A percentile compares a stretch with the other conserved stretches of the same genome.
Evolutionary conservation across 2,329 filamentous ascomycete genomes (phyloP).

Genomic region (Talaromyces piceae): DNA sequence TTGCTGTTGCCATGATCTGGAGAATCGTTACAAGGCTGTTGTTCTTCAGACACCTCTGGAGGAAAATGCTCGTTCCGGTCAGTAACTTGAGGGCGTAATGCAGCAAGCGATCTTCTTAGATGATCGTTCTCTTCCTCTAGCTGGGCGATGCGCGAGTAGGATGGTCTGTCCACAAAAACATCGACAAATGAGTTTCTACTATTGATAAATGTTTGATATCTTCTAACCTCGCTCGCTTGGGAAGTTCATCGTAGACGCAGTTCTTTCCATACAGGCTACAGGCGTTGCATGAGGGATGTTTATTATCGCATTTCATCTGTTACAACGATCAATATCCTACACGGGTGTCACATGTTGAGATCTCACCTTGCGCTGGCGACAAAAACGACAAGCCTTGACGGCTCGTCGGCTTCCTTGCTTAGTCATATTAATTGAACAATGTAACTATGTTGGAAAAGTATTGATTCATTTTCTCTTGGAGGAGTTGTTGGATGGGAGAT

Average conservation of each 20-base stretch:
- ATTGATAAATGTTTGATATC: background rate
- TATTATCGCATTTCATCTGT: slow-evolving; percentile 12
- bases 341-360: too few relatives aligned
- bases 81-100: slow-evolving; percentile 7
- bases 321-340: background rate
- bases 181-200: background rate
- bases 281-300: slow-evolving; percentile 10
- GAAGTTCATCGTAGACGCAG: slow-evolving; percentile 9
- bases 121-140: slow-evolving; percentile 18
- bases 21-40: background rate
- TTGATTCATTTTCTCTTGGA: background rate
- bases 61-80: background rate
- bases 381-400: slow-evolving; percentile 9
- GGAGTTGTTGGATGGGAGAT: background rate
- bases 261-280: slow-evolving; percentile 15
- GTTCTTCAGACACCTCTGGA: background rate
- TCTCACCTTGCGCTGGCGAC: slow-evolving; percentile 10
- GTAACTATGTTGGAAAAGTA: background rate
- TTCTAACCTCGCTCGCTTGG: slow-evolving; percentile 5
- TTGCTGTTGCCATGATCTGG: background rate
- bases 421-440: background rate
- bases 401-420: slow-evolving; percentile 5
- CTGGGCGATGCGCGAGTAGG: slow-evolving; percentile 16
- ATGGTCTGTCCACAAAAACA: slow-evolving; percentile 6
- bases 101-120: slow-evolving; percentile 10